Base-by-base conservation (phyloP, 805 yeast genomes). In the Candida palmyrensis region DNA sequence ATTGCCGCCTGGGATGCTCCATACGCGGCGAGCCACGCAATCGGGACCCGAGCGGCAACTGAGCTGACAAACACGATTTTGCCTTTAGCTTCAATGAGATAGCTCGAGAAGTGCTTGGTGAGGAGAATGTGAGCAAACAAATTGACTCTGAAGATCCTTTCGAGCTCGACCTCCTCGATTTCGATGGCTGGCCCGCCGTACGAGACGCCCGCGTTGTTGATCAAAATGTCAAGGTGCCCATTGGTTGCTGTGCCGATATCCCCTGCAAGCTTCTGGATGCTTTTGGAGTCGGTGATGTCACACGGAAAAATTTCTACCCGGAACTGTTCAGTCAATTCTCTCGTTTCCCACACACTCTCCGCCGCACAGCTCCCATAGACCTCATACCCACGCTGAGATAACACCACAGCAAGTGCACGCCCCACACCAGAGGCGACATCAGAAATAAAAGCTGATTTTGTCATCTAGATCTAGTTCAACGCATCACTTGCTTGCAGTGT, bases 1-100 rank as follows among this genome's bases (percentile, higher is more conserved):
- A 68, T 57, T 5, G 72, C 68, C 1, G 66, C 59, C 38, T 68
- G 67, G 19, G 66, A 48, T 3, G 70, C 51, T 28, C 57, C 45
- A 44, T 66, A 68, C 3, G 53, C 47, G 6, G 56, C 42, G 1
- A 44, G 35, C 57, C 65, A 63, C 3, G 68, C 54, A 25, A 57
- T 39, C 2, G 68, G 64, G 0, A 46, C 46, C 11, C 53, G 31
- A 3, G 55, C 57, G 5, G 60, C 60, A 4, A 62, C 54, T 1
- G 70, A 62, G 7, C 59, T 41, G 3, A 70, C 62, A 46, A 61
- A 65, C 3, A 54, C 56, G 7, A 65, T 61, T 0, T 59, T 42
- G 1, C 71, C 70, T 30, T 58, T 48, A 6, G 62, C 51, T 4
- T 43, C 43, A 13, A 67, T 46, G 16, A 67, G 47, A 20, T 50